Percentiles rank a stretch among this genome's conserved stretches.
Conservation (phyloP, 805 yeast species). For the Pichia californica region DNA sequence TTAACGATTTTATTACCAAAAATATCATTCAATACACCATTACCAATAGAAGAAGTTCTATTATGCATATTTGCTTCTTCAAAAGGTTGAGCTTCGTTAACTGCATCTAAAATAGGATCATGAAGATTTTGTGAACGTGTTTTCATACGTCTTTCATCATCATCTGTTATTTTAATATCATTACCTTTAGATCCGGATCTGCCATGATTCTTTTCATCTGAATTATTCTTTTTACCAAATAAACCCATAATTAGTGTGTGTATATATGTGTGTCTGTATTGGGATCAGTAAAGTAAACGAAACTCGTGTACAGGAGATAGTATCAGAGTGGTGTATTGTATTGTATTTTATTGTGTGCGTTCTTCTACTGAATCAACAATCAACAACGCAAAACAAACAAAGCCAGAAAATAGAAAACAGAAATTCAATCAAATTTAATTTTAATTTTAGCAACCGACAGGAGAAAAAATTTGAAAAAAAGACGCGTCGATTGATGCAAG, state of each 20-base stretch:
- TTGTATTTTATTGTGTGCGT: too few relatives aligned
- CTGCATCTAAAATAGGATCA: conserved; percentile 91
- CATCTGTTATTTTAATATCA: conserved; percentile 40
- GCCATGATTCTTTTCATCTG: conserved; percentile 13
- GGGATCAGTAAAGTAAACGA: too few relatives aligned
- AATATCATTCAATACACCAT: conserved; percentile 60
- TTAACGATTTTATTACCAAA: conserved; percentile 76
- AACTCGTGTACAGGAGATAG: too few relatives aligned
- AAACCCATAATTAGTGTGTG: too few relatives aligned
- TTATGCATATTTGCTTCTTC: conserved; percentile 47
- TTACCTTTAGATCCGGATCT: conserved; percentile 8
- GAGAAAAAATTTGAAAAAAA: background rate
- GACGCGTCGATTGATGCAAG: background rate
- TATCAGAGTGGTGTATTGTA: too few relatives aligned
- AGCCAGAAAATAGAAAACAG: too few relatives aligned
- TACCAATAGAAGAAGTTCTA: conserved; percentile 29
- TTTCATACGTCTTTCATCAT: conserved; percentile 50
- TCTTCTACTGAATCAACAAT: too few relatives aligned
- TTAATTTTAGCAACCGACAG: too few relatives aligned
- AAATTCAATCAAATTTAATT: too few relatives aligned
- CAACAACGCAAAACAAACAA: too few relatives aligned
- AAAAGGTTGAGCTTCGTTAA: conserved; percentile 93
- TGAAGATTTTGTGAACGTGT: conserved; percentile 64
- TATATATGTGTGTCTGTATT: too few relatives aligned
- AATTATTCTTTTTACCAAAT: conserved; percentile 33